Percentiles rank a stretch among this genome's conserved stretches.
phyloP scores from a whole-genome alignment of 257 asterid species.

The Pogostemon cablin region DNA sequence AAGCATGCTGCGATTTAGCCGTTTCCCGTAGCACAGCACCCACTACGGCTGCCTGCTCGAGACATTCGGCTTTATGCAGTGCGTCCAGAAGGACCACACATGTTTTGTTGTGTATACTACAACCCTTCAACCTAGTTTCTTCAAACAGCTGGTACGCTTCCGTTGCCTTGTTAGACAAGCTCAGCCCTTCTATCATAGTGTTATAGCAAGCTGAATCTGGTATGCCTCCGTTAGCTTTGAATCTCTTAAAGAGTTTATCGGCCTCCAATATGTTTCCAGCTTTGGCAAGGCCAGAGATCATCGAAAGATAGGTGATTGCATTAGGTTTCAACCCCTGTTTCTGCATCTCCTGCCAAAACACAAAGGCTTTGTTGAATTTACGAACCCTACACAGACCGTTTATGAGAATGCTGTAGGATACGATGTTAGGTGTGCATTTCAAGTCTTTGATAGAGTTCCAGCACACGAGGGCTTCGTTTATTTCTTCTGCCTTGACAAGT shows the following conservation, averaged over 20 bases:
- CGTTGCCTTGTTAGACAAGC: constrained; percentile 68
- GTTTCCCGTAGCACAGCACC: constrained; percentile 89
- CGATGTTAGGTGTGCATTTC: constrained; percentile 66
- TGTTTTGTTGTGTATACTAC: constrained; percentile 74
- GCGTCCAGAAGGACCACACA: constrained; percentile 90
- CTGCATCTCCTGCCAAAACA: constrained; percentile 98
- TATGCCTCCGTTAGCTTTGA: constrained; percentile 76
- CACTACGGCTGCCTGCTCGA: constrained; percentile 92
- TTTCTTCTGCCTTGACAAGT: constrained; percentile 87
- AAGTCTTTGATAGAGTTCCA: constrained; percentile 88
- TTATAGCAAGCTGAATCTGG: constrained; percentile 96
- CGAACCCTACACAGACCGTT: constrained; percentile 83
- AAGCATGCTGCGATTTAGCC: constrained; percentile 90
- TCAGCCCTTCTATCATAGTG: constrained; percentile 85
- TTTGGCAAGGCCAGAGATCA: constrained; percentile 95
- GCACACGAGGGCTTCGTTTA: constrained; percentile 92
- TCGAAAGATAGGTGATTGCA: constrained; percentile 67
- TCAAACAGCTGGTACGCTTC: constrained; percentile 85
- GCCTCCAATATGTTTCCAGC: constrained; percentile 90
- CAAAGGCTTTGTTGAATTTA: constrained; percentile 94
- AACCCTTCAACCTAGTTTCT: constrained; percentile 82
- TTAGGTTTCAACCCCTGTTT: constrained; percentile 85
- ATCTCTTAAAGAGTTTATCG: constrained; percentile 63
- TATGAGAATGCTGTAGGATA: constrained; percentile 75
- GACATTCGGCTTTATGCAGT: constrained; percentile 87